These are phyloP conservation scores for Candida methanosorbosa DNA, from an alignment of 805 yeast genomes.

Conservation along the genomic window DNA sequence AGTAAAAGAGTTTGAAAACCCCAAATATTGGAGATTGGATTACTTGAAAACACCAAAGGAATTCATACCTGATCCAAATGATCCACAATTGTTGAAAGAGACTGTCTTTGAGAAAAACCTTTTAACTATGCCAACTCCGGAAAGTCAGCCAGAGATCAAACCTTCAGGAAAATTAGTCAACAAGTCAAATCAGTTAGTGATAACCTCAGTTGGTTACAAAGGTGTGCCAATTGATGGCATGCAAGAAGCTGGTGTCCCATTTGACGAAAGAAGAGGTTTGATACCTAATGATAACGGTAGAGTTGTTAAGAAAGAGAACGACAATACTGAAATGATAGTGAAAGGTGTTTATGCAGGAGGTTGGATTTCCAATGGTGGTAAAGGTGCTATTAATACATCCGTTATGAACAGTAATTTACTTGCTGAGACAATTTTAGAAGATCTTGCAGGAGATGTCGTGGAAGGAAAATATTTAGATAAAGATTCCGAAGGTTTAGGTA, in stretches of 20 bases:
- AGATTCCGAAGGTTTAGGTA: conserved; percentile 19
- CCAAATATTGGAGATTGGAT: conserved; percentile 54
- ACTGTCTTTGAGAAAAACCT: conserved; percentile 43
- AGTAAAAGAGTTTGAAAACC: conserved; percentile 1
- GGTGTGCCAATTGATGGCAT: conserved; percentile 59
- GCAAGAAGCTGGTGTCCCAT: conserved; percentile 38
- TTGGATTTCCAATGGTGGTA: conserved; percentile 83
- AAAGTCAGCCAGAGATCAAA: conserved; percentile 23
- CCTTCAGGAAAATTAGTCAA: conserved; percentile 26
- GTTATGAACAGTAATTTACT: conserved; percentile 78
- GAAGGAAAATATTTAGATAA: conserved; percentile 5
- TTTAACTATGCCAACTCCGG: conserved; percentile 29
- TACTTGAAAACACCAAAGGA: conserved; percentile 61
- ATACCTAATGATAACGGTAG: conserved; percentile 39
- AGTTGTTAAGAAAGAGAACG: conserved; percentile 17
- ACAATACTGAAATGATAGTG: conserved; percentile 8
- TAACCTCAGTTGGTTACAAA: conserved; percentile 77
- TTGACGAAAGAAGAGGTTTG: conserved; percentile 34
- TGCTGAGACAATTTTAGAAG: conserved; percentile 56
- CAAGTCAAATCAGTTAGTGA: conserved; percentile 53
- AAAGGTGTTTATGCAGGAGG: conserved; percentile 72
- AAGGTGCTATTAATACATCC: conserved; percentile 86
- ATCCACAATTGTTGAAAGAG: conserved; percentile 30
- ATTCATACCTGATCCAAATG: conserved; percentile 29
- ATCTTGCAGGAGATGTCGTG: conserved; percentile 19